A percentile compares a stretch with the other conserved stretches of the same genome.
Evolutionary conservation across 179 eudicot genomes (phyloP).

Genomic region (Pouteria campechiana): DNA sequence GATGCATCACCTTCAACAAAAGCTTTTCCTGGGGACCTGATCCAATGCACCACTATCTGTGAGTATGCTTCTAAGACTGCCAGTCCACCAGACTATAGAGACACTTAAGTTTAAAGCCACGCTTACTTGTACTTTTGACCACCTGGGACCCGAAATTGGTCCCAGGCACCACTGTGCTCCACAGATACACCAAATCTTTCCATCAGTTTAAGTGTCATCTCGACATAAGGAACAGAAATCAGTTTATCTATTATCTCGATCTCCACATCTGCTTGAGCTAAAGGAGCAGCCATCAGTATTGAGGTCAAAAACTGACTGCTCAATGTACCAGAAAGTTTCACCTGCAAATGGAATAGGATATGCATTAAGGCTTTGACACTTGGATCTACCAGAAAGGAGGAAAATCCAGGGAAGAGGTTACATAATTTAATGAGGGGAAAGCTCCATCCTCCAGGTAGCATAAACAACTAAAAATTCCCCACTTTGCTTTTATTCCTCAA

Average conservation of each 20-base stretch:
- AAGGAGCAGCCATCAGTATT: conserved; percentile 92
- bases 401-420: too few species aligned
- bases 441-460: too few species aligned
- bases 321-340: conserved; percentile 91
- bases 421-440: too few species aligned
- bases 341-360: conserved; percentile 65
- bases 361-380: too few species aligned
- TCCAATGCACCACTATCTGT: conserved; percentile 1
- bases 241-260: conserved; percentile 86
- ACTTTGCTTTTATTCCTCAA: too few species aligned
- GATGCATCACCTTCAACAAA: conserved; percentile 99
- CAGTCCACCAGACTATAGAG: not conserved
- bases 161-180: conserved; percentile 43
- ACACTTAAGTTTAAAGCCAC: not conserved
- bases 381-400: not conserved
- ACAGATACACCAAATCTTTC: conserved; percentile 81
- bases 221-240: conserved; percentile 94
- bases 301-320: conserved; percentile 99
- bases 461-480: too few species aligned
- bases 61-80: conserved; percentile 1
- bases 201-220: conserved; percentile 96
- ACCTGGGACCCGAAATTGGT: conserved; percentile 63
- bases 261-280: conserved; percentile 90
- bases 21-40: conserved; percentile 94
- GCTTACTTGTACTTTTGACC: conserved; percentile 93